These are phyloP conservation scores for Calonectria hawksworthii DNA, from an alignment of 2,329 filamentous ascomycete species.

Conservation along the genomic window DNA sequence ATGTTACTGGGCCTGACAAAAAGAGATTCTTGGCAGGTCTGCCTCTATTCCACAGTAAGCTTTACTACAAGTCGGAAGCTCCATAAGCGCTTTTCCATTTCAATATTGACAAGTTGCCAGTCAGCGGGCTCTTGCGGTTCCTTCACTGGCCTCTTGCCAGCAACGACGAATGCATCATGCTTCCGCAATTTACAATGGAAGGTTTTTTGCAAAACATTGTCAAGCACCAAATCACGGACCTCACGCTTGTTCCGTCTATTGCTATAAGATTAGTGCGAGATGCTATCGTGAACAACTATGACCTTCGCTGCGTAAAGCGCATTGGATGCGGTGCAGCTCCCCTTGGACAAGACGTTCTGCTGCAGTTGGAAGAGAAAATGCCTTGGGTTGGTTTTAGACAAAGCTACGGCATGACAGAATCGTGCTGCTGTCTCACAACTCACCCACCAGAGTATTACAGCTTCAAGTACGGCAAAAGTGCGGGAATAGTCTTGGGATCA, in stretches of 20 bases:
- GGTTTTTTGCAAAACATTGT: constrained; percentile 35
- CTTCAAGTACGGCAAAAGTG: constrained; percentile 28
- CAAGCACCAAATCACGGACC: constrained; percentile 38
- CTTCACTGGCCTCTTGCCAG: constrained; percentile 36
- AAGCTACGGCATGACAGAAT: constrained; percentile 92
- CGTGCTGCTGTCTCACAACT: constrained; percentile 79
- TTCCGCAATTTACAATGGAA: constrained; percentile 42
- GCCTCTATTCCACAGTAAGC: constrained; percentile 46
- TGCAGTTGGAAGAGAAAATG: constrained; percentile 26
- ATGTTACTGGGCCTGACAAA: constrained; percentile 17
- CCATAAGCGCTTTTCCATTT: neutral
- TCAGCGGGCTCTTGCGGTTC: constrained; percentile 33
- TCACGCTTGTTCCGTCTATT: constrained; percentile 44
- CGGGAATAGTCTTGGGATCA: constrained; percentile 54
- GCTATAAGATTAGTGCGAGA: constrained; percentile 41
- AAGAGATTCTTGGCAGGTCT: constrained; percentile 36
- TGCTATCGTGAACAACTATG: constrained; percentile 32
- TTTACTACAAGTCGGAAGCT: too few relatives aligned
- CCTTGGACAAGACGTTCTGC: constrained; percentile 24
- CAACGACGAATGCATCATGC: constrained; percentile 40
- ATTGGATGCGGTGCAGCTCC: constrained; percentile 37
- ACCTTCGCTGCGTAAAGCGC: constrained; percentile 23
- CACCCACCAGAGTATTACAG: constrained; percentile 78
- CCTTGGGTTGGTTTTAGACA: constrained; percentile 36
- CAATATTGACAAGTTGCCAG: neutral